Evolutionary conservation across 202 grass and related monocot genomes (phyloP), one percentile per base, ranked within the genome.

Genomic region (Cymbopogon flexuosus): DNA sequence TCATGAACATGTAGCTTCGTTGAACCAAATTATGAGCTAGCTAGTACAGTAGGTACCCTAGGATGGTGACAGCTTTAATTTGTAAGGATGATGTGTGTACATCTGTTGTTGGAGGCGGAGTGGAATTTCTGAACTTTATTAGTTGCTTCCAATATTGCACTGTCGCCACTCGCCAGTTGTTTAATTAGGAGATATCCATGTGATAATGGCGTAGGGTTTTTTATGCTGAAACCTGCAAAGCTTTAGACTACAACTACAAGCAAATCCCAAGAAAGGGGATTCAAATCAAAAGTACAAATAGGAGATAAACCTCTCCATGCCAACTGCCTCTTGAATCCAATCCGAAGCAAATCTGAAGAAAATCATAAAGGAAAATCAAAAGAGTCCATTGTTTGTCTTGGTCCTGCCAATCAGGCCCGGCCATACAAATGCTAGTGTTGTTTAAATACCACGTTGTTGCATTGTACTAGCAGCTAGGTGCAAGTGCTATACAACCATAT

Each of bases 251-350:
- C 70, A 68, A 34, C 15, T 71, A 13, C 23, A 62, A 80, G 70
- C 70, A 76, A 70, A 84, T 84, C 57, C 70, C 69, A 63, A 56
- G 40, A 64, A 80, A 76, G n/a, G 22, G 27, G 56, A 30, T 88
- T 79, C 16, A 75, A 74, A 75, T 84, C 76, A 80, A 75, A 79
- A 75, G 34, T 5, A 61, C 54, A 84, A 79, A 63, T 49, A 80
- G 12, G 19, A 84, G 79, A 79, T 62, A 88, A 65, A 56, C 24
- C 76, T 68, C 74, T 49, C 30, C 14, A 33, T 10, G 71, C 36
- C 80, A 74, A 73, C 68, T 68, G 37, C 74, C 14, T 79, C 37
- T 8, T 8, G 43, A 87, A 60, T 87, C 80, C 24, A 70, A 77
- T 68, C 56, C 71, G 65, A 87, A 56, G 54, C 73, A 43, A 69